Evolutionary conservation across 2,329 filamentous ascomycete genomes (phyloP).

Genomic region (Colletotrichum caudatum): DNA sequence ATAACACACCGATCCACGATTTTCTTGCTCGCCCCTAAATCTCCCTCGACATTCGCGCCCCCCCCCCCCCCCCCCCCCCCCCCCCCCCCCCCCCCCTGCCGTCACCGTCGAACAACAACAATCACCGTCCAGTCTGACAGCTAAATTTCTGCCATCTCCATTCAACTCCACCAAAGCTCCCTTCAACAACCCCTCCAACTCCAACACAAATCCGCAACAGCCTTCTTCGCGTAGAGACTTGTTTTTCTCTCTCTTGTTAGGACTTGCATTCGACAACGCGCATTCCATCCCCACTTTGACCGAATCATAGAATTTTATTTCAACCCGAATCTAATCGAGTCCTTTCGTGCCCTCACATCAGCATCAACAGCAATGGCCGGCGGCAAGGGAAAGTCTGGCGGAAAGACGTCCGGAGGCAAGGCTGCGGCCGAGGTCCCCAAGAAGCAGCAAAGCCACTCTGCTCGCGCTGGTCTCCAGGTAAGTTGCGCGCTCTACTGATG

Average conservation of each 20-base stretch:
- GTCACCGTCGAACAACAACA: slow-evolving; percentile 42
- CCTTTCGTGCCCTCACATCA: slow-evolving; percentile 32
- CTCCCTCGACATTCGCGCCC: slow-evolving; percentile 37
- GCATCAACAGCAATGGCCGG: slow-evolving; percentile 71
- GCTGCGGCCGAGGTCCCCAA: slow-evolving; percentile 73
- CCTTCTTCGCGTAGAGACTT: slow-evolving; percentile 25
- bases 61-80: slow-evolving; percentile 4
- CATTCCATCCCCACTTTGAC: slow-evolving; percentile 33
- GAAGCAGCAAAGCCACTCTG: slow-evolving; percentile 96
- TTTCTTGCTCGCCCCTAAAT: slow-evolving; percentile 15
- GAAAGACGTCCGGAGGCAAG: slow-evolving; percentile 89
- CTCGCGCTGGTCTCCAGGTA: slow-evolving; percentile 95
- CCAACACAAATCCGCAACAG: slow-evolving; percentile 30
- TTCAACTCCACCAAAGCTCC: slow-evolving; percentile 42
- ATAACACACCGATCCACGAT: slow-evolving; percentile 22
- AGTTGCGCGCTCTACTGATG: slow-evolving; percentile 54
- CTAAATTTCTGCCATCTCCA: slow-evolving; percentile 43
- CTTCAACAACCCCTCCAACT: slow-evolving; percentile 39
- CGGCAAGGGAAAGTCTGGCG: slow-evolving; percentile 95
- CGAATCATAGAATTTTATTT: slow-evolving; percentile 29
- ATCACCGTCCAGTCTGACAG: slow-evolving; percentile 35
- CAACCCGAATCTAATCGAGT: slow-evolving; percentile 4
- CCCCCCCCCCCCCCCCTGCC: slow-evolving; percentile 30
- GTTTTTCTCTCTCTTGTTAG: slow-evolving; percentile 7
- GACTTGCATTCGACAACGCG: slow-evolving; percentile 32